phyloP scores from a whole-genome alignment of 148 eudicot species.

The Persicaria maculosa region DNA sequence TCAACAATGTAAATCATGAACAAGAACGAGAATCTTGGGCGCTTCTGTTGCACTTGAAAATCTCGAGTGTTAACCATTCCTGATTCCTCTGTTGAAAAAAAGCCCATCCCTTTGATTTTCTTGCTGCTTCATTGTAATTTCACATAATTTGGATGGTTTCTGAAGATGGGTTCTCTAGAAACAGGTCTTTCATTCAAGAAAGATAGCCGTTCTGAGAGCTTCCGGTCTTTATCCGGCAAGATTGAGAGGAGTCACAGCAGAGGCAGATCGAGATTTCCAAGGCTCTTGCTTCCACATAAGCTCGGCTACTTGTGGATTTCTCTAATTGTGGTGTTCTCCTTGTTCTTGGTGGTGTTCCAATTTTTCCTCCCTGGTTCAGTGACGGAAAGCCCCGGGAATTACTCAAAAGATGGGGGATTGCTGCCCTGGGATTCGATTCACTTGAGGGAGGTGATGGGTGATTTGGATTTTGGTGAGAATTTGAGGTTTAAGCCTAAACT shows the following conservation, averaged over 20 bases:
- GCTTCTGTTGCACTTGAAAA: constrained; percentile 1
- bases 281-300: constrained; percentile 8
- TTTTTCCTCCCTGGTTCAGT: constrained; percentile 2
- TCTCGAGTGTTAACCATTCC: not conserved
- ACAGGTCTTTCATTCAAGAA: constrained; percentile 11
- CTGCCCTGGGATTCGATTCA: not conserved
- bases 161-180: constrained; percentile 13
- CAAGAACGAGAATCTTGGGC: constrained; percentile 7
- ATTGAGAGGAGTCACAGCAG: constrained; percentile 10
- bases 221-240: constrained; percentile 9
- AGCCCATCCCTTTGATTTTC: not conserved
- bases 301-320: constrained; percentile 13
- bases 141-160: constrained; percentile 4
- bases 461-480: constrained; percentile 5
- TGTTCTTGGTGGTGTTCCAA: constrained; percentile 8
- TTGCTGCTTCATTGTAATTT: not conserved
- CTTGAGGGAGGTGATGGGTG: constrained; percentile 4
- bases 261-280: constrained; percentile 6
- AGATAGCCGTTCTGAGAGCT: not conserved
- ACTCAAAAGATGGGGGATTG: not conserved
- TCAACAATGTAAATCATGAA: constrained; percentile 2
- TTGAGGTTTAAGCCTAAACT: constrained; percentile 10
- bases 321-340: constrained; percentile 2
- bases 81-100: not conserved
- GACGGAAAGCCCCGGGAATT: not conserved